Evolutionary conservation across 495 filamentous ascomycete species (phyloP), one percentile per base, ranked within the genome.

Genomic region (Platismatia glauca): DNA sequence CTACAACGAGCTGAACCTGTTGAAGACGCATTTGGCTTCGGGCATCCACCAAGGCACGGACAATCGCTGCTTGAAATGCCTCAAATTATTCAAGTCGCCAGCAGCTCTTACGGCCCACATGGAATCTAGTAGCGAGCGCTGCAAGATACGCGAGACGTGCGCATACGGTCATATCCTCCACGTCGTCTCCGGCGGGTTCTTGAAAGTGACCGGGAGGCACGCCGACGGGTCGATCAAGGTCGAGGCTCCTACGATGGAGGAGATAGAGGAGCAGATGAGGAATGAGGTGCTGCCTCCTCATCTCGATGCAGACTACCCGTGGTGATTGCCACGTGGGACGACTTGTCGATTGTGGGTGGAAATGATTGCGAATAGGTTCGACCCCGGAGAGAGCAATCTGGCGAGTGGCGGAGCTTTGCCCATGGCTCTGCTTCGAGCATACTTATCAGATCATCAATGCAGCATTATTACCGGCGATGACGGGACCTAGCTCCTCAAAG

Each of bases 81-180:
- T 71, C 58, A 76, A 75, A 38, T 31, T 69, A 24, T 85, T 81
- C 76, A 71, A 74, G 13, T 74, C 70, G 9, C 72, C 69, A 5
- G 67, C 73, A 7, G 77, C 78, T 2, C 66, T 84, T 0, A 67
- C 82, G 31, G 69, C 73, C 0, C 83, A 86, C 59, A 77, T 76
- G 66, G 83, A 86, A 69, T 69, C 72, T 2, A 62, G 71, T 1
- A 72, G 59, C 27, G 65, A 64, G 13, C 73, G 72, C 22, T 86
- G 82, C 71, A 61, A 69, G 8, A 70, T 84, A 31, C 71, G 70
- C 50, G 69, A 73, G 1, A 67, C 63, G 16, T 58, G 66, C 3
- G 57, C 68, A 3, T 82, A 73, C 57, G 69, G 66, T 1, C 69
- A 79, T 65, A 66, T 78, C 9, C 64, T 85, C 8, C 74, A 79